phyloP scores from a whole-genome alignment of 192 early-diverging fungal species.

The Chytriomyces hyalinus region DNA sequence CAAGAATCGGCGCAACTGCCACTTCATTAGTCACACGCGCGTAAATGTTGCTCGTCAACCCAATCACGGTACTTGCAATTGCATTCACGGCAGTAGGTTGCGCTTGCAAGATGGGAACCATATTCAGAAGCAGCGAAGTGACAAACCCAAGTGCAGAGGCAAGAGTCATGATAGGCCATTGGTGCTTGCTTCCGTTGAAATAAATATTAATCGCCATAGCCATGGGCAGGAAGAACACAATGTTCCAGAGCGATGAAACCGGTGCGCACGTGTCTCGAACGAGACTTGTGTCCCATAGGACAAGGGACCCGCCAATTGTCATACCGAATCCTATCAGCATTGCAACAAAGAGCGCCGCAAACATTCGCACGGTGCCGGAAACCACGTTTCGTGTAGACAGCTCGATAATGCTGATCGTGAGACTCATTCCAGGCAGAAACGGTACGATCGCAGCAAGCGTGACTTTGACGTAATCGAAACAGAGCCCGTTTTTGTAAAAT shows the following conservation, averaged over 20 bases:
- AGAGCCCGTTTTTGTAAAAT: neutral
- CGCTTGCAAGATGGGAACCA: slow-evolving; percentile 56
- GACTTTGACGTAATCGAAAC: slow-evolving; percentile 36
- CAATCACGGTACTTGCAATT: slow-evolving; percentile 78
- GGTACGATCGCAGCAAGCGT: slow-evolving; percentile 42
- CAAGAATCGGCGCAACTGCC: slow-evolving; percentile 80
- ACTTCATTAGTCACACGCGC: slow-evolving; percentile 74
- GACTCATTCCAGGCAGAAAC: slow-evolving; percentile 67
- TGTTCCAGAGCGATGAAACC: slow-evolving; percentile 52
- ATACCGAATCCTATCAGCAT: slow-evolving; percentile 60
- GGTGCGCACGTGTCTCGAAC: neutral
- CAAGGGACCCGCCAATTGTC: slow-evolving; percentile 39
- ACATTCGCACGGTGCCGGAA: slow-evolving; percentile 80
- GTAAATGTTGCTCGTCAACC: slow-evolving; percentile 77
- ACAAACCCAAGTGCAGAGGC: slow-evolving; percentile 74
- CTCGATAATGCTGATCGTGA: slow-evolving; percentile 88
- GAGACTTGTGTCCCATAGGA: slow-evolving; percentile 4
- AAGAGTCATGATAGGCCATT: slow-evolving; percentile 76
- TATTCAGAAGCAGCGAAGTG: slow-evolving; percentile 65
- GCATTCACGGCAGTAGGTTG: slow-evolving; percentile 53
- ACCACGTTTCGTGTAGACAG: slow-evolving; percentile 87
- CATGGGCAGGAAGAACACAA: slow-evolving; percentile 65
- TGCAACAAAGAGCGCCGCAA: slow-evolving; percentile 79
- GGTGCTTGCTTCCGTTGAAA: slow-evolving; percentile 59
- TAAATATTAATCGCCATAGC: slow-evolving; percentile 61